phyloP scores from a whole-genome alignment of 1,284 basidiomycete genomes.

The Leccinum pachyderme region DNA sequence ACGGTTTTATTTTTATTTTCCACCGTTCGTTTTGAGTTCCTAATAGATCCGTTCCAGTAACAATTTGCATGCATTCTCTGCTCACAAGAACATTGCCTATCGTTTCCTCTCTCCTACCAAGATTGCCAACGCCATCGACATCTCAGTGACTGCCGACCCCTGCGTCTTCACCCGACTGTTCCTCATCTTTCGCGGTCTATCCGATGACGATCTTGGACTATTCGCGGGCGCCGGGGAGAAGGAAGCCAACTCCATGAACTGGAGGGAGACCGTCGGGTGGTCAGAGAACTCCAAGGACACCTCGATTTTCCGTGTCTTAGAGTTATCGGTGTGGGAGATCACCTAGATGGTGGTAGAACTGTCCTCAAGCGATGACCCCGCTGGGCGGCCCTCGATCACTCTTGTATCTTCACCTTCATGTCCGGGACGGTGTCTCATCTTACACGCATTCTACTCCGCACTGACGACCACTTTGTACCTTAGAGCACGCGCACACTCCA shows the following conservation, averaged over 20 bases:
- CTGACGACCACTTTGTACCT: slow-evolving; percentile 20
- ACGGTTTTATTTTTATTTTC: slow-evolving; percentile 22
- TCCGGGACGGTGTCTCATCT: slow-evolving; percentile 8
- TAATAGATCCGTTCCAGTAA: slow-evolving; percentile 44
- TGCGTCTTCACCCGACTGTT: slow-evolving; percentile 82
- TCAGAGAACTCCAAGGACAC: slow-evolving; percentile 72
- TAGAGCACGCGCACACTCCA: slow-evolving; percentile 24
- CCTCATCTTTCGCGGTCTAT: slow-evolving; percentile 76
- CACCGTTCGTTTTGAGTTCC: not conserved
- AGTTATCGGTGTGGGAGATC: slow-evolving; percentile 74
- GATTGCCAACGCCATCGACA: slow-evolving; percentile 80
- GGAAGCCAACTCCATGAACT: slow-evolving; percentile 74
- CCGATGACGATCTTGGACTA: slow-evolving; percentile 70
- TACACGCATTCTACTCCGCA: slow-evolving; percentile 7
- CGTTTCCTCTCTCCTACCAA: slow-evolving; percentile 75
- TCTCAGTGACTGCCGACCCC: slow-evolving; percentile 72
- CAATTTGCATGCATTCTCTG: slow-evolving; percentile 66
- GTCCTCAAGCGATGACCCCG: slow-evolving; percentile 14
- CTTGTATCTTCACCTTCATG: slow-evolving; percentile 6
- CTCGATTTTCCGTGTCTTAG: slow-evolving; percentile 69
- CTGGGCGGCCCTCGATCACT: slow-evolving; percentile 18
- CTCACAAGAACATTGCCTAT: slow-evolving; percentile 80
- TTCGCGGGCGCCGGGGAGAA: slow-evolving; percentile 81
- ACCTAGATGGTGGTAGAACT: slow-evolving; percentile 34
- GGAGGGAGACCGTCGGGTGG: slow-evolving; percentile 76